A percentile compares a stretch with the other conserved stretches of the same genome.
These are phyloP conservation scores for Podaxis sp. DNA, from an alignment of 768 basidiomycete genomes.

Conservation along the genomic window DNA sequence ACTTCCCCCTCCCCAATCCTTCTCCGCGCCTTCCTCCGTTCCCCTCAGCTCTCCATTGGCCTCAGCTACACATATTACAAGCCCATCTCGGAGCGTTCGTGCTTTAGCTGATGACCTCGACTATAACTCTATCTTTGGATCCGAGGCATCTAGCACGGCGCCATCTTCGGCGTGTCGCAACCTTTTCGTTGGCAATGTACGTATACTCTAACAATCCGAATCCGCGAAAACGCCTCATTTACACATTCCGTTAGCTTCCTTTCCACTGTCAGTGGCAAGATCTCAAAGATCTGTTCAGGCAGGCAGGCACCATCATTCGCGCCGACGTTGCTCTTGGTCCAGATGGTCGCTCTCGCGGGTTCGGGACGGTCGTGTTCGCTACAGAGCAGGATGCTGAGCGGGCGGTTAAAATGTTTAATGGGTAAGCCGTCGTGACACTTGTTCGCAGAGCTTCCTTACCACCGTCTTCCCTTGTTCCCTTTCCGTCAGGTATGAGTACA, in stretches of 20 bases:
- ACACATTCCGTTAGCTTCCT: conserved; percentile 75
- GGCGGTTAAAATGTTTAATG: conserved; percentile 87
- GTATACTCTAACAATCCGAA: conserved; percentile 25
- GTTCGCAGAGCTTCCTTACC: conserved; percentile 11
- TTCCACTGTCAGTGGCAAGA: conserved; percentile 99
- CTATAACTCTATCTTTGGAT: conserved; percentile 16
- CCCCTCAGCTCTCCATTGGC: conserved; percentile 16
- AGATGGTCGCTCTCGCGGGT: conserved; percentile 88
- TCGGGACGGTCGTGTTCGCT: conserved; percentile 88
- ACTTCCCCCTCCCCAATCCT: conserved; percentile 15
- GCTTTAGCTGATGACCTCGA: conserved; percentile 27
- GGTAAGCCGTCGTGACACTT: conserved; percentile 49
- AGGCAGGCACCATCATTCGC: conserved; percentile 85
- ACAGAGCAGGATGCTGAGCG: conserved; percentile 81
- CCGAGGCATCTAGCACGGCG: conserved; percentile 22
- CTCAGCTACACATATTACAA: conserved; percentile 11
- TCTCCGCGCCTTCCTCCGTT: conserved; percentile 13
- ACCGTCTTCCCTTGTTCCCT: conserved; percentile 9
- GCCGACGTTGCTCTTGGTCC: conserved; percentile 89
- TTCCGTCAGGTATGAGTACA: conserved; percentile 75
- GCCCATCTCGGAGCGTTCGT: conserved; percentile 15
- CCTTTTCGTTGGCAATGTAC: conserved; percentile 88
- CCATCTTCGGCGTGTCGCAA: conserved; percentile 38
- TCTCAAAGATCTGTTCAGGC: conserved; percentile 92
- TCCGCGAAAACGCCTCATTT: conserved; percentile 4